Base-by-base conservation (phyloP, 305 asterid species). In the Fraxinus floribunda region DNA sequence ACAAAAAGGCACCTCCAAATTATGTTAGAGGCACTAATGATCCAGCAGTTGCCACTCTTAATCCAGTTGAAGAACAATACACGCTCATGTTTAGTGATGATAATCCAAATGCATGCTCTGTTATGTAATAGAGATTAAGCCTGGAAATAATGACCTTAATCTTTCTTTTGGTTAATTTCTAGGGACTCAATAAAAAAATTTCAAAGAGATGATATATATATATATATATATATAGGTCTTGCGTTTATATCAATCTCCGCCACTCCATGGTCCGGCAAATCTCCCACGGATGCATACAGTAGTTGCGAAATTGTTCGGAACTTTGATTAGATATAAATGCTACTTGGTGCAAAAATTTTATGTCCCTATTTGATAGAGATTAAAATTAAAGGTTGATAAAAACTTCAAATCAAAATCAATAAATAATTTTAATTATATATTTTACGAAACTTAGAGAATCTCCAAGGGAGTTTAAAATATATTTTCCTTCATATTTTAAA, bases 1-100 rank as follows among this genome's bases (percentile, higher is more conserved):
- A 94, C 90, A 94, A 94, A 78, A 94, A 93, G 36, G 98, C 98
- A 0, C 97, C 98, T 11, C 86, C 98, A 0, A 93, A 93, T 82
- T 70, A 79, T 18, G 98, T 94, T 9, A 86, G 98, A 30, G 87
- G 86, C 5, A 92, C 94, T 0, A 16, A 81, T 49, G 96, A 92
- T 79, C 98, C 98, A 0, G 92, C 94, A 4, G 89, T 94, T 78
- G 95, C 89, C 75, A 90, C 93, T 32, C 87, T 91, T 68, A 81
- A 94, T 76, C 95, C 96, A 0, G 88, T 90, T 13, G 98, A 94
- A 86, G 91, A 94, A 85, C 90, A 93, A 62, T 91, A 87, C 22
- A 68, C 94, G 0, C 91, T 90, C 34, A 94, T 94, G 98, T 94
- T 94, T 35, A 94, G 87, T 72, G 98, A 94, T 74, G 98, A 94